phyloP scores from a whole-genome alignment of 2,329 filamentous ascomycete genomes.

The Hymenoscyphus linearis region DNA sequence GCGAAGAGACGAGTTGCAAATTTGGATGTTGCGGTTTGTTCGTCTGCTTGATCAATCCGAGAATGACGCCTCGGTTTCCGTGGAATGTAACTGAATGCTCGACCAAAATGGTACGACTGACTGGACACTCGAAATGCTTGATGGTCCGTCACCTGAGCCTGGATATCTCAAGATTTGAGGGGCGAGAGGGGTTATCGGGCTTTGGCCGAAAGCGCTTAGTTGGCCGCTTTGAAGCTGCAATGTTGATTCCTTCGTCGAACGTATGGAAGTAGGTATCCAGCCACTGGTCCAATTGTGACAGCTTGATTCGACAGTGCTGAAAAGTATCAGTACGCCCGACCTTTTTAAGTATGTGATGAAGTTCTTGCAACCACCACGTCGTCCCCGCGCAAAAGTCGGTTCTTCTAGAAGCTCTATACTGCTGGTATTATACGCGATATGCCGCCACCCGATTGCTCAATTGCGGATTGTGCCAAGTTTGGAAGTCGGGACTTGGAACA shows the following conservation, averaged over 20 bases:
- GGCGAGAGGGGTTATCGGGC: neutral
- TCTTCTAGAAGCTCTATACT: neutral
- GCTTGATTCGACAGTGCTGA: neutral
- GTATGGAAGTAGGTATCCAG: neutral
- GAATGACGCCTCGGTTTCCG: neutral
- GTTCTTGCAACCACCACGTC: slow-evolving; percentile 1
- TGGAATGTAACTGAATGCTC: neutral
- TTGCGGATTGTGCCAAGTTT: neutral
- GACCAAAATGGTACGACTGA: neutral
- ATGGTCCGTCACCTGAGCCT: neutral
- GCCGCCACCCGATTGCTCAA: neutral
- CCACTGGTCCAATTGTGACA: neutral
- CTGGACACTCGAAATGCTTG: neutral
- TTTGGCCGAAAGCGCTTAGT: neutral
- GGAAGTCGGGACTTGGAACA: neutral
- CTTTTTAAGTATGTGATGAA: neutral
- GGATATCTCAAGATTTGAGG: neutral
- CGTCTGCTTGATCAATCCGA: neutral
- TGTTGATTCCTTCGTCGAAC: neutral
- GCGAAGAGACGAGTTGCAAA: neutral
- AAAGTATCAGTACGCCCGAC: neutral
- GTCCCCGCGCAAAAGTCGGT: neutral
- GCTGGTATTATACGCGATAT: neutral
- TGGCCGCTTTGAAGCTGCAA: neutral
- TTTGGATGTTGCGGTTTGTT: neutral